Percentiles rank a stretch among this genome's conserved stretches.
Conservation (phyloP, 2,329 filamentous ascomycete genomes). For the Rhinocladiella similis region DNA sequence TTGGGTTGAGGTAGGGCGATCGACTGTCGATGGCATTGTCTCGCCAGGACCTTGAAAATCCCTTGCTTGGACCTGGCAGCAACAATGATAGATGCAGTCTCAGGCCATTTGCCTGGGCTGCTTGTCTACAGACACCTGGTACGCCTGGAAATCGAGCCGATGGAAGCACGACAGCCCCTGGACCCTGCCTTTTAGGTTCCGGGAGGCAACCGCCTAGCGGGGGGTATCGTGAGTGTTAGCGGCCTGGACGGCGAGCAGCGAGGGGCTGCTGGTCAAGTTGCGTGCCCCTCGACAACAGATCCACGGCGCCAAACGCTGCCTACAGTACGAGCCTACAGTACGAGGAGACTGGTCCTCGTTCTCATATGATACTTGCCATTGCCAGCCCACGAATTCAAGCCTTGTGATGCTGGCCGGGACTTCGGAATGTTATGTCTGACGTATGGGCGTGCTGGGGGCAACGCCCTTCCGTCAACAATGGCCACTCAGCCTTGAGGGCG, state of each 20-base stretch:
- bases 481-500: too few relatives aligned
- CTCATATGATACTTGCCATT: not conserved
- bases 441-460: not conserved
- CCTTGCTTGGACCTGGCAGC: not conserved
- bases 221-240: conserved; percentile 1
- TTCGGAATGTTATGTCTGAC: not conserved
- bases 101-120: not conserved
- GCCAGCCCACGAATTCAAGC: not conserved
- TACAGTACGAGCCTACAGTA: not conserved
- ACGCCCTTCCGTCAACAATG: not conserved
- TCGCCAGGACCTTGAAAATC: not conserved
- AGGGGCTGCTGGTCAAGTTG: not conserved
- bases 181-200: not conserved
- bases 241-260: not conserved
- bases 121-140: too few relatives aligned
- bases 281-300: conserved; percentile 9
- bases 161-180: not conserved
- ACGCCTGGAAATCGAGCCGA: too few relatives aligned
- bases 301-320: not conserved
- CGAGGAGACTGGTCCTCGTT: not conserved
- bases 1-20: not conserved
- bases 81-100: not conserved
- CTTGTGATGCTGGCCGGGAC: not conserved
- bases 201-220: conserved; percentile 1
- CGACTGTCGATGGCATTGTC: not conserved